Evolutionary conservation across 495 filamentous ascomycete genomes (phyloP), one percentile per base, ranked within the genome.

Genomic region (Penicillium herquei): DNA sequence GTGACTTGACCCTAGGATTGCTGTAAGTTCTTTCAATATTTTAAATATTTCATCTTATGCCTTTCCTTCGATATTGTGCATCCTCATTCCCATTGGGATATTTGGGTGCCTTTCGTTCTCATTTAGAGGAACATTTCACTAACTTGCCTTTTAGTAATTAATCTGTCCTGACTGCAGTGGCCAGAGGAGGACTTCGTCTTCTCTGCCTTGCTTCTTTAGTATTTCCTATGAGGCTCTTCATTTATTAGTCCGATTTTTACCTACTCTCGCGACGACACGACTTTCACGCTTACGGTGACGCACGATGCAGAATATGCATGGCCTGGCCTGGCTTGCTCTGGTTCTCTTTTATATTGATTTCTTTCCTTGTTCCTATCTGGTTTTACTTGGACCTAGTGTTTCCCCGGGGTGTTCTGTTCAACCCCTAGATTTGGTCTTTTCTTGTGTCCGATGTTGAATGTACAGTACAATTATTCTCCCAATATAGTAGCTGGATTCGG

Each of bases 1-100:
- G 92, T 70, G 92, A 96, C 78, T 75, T 96, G 63, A 94, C 90
- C 39, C 67, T 96, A 49, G 86, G 87, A 49, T 78, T 96, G 61
- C 81, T 96, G 91, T 93, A 77, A 75, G 89, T 87, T 62, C 9
- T 49, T 14, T 48, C 3, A 30, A 43, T 43, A 0, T 13, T 9
- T 44, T 12, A 43, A 2, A 6, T 6, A 37, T 49, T 49, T 49
- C 45, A 4, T 13, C 16, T n/a, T 12, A 44, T 12, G 2, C 2
- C 9, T 46, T 46, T 30, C 5, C 26, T 46, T 17, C 3, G 7
- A 26, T 49, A 11, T 21, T 39, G 34, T 10, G 21, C 18, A 11
- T 41, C 13, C n/a, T 35, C 32, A 49, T 35, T 49, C 26, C 21
- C 39, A 16, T 33, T n/a, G 31, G 7, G 7, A 35, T 12, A 35